A percentile compares a stretch with the other conserved stretches of the same genome.
phyloP scores from a whole-genome alignment of 2,329 filamentous ascomycete species.

The Venturia oleaginea region DNA sequence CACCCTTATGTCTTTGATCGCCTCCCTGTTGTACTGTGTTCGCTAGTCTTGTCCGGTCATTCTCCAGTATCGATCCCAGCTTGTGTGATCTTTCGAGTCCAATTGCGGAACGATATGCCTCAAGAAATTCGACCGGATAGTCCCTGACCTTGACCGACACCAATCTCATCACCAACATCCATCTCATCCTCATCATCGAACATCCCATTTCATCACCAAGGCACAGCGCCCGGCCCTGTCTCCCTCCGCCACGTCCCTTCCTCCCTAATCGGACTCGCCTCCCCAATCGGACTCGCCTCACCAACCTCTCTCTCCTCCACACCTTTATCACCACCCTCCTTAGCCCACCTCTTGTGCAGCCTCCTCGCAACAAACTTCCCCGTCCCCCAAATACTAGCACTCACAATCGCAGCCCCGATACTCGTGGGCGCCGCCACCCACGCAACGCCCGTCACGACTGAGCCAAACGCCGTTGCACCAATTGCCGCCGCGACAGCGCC shows the following conservation, averaged over 20 bases:
- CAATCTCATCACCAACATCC: neutral
- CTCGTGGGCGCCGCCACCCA: slow-evolving; percentile 36
- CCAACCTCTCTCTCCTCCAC: slow-evolving; percentile 17
- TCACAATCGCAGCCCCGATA: slow-evolving; percentile 28
- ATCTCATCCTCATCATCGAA: neutral
- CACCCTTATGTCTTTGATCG: no score
- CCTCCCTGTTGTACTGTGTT: no score
- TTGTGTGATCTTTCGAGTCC: no score
- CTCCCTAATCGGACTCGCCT: slow-evolving; percentile 15
- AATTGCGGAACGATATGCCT: no score
- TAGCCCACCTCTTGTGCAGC: slow-evolving; percentile 23
- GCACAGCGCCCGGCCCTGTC: slow-evolving; percentile 14
- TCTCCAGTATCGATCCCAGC: no score
- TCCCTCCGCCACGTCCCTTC: slow-evolving; percentile 3
- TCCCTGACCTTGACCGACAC: neutral
- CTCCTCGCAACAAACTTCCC: slow-evolving; percentile 28
- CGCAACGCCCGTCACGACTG: slow-evolving; percentile 29
- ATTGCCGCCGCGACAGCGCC: slow-evolving; percentile 31
- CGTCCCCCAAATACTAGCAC: slow-evolving; percentile 31
- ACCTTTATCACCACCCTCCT: slow-evolving; percentile 18
- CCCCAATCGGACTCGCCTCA: slow-evolving; percentile 18
- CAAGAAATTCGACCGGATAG: neutral
- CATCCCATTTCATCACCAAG: slow-evolving; percentile 11
- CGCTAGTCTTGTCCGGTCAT: no score
- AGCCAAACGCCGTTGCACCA: slow-evolving; percentile 29